Percentiles rank a stretch among this genome's conserved stretches.
phyloP scores from a whole-genome alignment of 78 protist species.

The Planoprotostelium fungivorum region DNA sequence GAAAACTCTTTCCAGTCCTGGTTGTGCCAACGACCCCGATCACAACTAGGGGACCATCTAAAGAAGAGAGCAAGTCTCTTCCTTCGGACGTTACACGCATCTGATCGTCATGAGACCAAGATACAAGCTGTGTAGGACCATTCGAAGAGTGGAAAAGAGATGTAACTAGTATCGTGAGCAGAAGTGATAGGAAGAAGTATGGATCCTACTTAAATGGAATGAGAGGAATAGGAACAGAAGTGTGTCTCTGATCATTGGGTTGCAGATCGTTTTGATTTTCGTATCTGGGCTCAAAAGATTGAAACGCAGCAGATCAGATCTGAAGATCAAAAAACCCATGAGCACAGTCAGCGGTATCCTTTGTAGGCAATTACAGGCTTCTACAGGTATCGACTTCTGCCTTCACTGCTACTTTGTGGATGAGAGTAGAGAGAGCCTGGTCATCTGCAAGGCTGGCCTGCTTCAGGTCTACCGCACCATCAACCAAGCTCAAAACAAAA shows the following conservation, averaged over 20 bases:
- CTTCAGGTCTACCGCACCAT: background rate
- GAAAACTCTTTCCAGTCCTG: background rate
- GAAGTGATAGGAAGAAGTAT: background rate
- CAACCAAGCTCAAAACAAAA: background rate
- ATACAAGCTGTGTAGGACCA: background rate
- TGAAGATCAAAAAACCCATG: background rate
- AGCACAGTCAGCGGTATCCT: background rate
- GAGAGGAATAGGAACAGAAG: background rate
- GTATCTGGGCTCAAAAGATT: background rate
- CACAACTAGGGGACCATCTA: background rate
- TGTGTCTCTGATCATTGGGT: background rate
- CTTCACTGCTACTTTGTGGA: background rate
- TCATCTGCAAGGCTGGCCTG: background rate
- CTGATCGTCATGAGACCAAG: background rate
- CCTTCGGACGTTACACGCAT: background rate
- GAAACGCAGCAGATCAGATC: too few relatives aligned
- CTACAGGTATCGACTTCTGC: background rate
- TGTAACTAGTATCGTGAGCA: background rate
- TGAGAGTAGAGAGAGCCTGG: background rate
- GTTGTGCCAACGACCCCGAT: background rate
- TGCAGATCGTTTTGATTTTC: background rate
- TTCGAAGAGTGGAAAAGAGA: background rate
- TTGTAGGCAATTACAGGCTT: background rate
- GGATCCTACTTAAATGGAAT: background rate
- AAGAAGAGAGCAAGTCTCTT: background rate